A percentile compares a stretch with the other conserved stretches of the same genome.
Evolutionary conservation across 805 yeast species (phyloP).

Genomic region (Ogataea paraovalis): DNA sequence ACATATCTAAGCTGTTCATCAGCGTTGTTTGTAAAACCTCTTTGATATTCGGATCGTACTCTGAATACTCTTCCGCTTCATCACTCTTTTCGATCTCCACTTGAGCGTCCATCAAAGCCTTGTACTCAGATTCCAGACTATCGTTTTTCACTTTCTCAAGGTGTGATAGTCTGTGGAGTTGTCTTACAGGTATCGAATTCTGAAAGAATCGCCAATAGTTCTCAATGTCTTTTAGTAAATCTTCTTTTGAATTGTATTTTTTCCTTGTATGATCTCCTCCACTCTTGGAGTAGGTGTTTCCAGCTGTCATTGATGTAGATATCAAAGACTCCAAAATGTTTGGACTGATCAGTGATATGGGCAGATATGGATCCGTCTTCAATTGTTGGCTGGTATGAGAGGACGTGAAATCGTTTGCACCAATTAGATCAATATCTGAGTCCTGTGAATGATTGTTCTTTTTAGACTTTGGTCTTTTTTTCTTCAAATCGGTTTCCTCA

Average conservation of each 20-base stretch:
- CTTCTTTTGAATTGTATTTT: slow-evolving; percentile 14
- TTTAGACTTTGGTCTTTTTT: background rate
- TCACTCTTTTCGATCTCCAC: background rate
- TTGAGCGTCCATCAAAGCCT: slow-evolving; percentile 2
- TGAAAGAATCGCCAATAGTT: slow-evolving; percentile 10
- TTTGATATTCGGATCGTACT: slow-evolving; percentile 18
- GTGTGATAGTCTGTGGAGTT: slow-evolving; percentile 12
- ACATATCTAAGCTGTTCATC: slow-evolving; percentile 25
- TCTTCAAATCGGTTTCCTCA: background rate
- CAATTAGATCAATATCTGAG: background rate
- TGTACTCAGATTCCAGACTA: slow-evolving; percentile 15
- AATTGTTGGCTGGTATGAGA: slow-evolving; percentile 1
- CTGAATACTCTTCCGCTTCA: background rate
- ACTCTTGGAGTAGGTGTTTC: background rate
- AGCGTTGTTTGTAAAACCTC: slow-evolving; percentile 25
- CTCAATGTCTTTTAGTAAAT: slow-evolving; percentile 10
- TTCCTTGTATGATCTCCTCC: slow-evolving; percentile 2
- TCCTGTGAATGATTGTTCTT: background rate
- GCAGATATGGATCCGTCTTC: slow-evolving; percentile 8
- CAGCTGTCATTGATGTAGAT: background rate
- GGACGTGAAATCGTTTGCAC: slow-evolving; percentile 5
- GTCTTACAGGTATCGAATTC: slow-evolving; percentile 14
- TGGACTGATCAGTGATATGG: slow-evolving; percentile 9
- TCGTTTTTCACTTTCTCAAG: slow-evolving; percentile 17
- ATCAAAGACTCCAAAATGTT: slow-evolving; percentile 12